A percentile compares a stretch with the other conserved stretches of the same genome.
Evolutionary conservation across 371 early-diverging fungal species (phyloP).

Genomic region (Rhizopus sp.): DNA sequence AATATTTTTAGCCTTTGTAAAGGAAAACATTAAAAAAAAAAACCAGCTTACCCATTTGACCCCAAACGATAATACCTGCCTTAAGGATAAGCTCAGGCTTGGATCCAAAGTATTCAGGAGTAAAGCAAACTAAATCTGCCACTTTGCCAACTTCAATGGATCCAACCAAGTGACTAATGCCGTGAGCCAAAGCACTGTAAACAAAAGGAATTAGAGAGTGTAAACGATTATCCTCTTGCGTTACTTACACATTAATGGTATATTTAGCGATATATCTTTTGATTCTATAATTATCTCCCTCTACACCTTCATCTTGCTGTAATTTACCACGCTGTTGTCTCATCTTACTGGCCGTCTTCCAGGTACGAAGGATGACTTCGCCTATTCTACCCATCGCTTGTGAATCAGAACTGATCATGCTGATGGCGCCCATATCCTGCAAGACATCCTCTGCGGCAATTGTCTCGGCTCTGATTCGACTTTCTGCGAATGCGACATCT

Average conservation of each 20-base stretch:
- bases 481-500: slow-evolving; percentile 95
- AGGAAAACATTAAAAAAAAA: not conserved
- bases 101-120: slow-evolving; percentile 84
- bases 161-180: slow-evolving; percentile 87
- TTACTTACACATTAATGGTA: slow-evolving; percentile 82
- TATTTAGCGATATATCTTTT: slow-evolving; percentile 92
- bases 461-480: slow-evolving; percentile 92
- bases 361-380: slow-evolving; percentile 87
- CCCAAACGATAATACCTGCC: slow-evolving; percentile 81
- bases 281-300: slow-evolving; percentile 77
- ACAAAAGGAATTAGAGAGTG: not conserved
- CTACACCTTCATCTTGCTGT: slow-evolving; percentile 42
- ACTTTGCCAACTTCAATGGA: slow-evolving; percentile 91
- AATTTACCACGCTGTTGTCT: slow-evolving; percentile 79
- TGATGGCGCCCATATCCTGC: slow-evolving; percentile 91
- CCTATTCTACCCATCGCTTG: slow-evolving; percentile 96
- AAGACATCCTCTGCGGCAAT: slow-evolving; percentile 94
- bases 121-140: slow-evolving; percentile 88
- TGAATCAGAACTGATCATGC: slow-evolving; percentile 87
- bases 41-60: slow-evolving; percentile 65
- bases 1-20: not conserved
- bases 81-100: slow-evolving; percentile 87
- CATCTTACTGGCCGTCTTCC: slow-evolving; percentile 95
- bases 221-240: not conserved
- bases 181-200: slow-evolving; percentile 78